A percentile compares a stretch with the other conserved stretches of the same genome.
Conservation (phyloP, 1,284 basidiomycete genomes). For the Cutaneotrichosporon sp. region DNA sequence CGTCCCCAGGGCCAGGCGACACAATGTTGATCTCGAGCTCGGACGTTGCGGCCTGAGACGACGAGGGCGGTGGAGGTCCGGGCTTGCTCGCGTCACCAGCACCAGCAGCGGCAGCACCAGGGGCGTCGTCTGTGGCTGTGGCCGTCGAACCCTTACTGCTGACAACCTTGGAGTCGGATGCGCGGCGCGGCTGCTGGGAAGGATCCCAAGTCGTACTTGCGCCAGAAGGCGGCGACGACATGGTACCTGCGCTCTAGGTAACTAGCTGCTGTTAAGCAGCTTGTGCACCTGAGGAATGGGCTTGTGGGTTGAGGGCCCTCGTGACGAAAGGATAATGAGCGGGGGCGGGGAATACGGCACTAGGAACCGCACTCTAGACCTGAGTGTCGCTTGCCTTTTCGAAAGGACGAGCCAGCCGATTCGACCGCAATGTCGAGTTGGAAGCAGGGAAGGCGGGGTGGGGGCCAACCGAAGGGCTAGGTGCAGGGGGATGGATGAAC, state of each 20-base stretch:
- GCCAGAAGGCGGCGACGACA: slow-evolving; percentile 5
- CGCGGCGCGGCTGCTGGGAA: slow-evolving; percentile 2
- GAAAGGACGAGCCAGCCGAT: not conserved
- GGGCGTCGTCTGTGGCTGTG: not conserved
- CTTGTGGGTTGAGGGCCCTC: not conserved
- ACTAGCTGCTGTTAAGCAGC: not conserved
- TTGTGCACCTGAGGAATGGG: not conserved
- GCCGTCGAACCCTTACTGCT: not conserved
- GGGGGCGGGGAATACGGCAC: not conserved
- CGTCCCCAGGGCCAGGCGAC: not conserved
- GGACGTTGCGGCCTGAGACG: not conserved
- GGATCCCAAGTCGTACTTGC: slow-evolving; percentile 2
- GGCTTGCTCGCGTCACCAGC: not conserved
- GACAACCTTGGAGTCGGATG: slow-evolving; percentile 10
- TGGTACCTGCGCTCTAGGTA: not conserved
- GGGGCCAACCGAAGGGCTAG: not conserved
- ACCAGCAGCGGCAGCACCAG: not conserved
- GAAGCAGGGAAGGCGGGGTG: not conserved
- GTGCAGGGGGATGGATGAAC: not conserved
- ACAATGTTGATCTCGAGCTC: slow-evolving; percentile 1
- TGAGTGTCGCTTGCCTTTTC: not conserved
- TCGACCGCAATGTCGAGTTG: not conserved
- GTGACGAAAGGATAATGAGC: not conserved
- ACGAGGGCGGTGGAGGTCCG: not conserved
- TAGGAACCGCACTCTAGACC: not conserved